Evolutionary conservation across 2,329 filamentous ascomycete genomes (phyloP), one percentile per base, ranked within the genome.

Genomic region (Capronia coronata): DNA sequence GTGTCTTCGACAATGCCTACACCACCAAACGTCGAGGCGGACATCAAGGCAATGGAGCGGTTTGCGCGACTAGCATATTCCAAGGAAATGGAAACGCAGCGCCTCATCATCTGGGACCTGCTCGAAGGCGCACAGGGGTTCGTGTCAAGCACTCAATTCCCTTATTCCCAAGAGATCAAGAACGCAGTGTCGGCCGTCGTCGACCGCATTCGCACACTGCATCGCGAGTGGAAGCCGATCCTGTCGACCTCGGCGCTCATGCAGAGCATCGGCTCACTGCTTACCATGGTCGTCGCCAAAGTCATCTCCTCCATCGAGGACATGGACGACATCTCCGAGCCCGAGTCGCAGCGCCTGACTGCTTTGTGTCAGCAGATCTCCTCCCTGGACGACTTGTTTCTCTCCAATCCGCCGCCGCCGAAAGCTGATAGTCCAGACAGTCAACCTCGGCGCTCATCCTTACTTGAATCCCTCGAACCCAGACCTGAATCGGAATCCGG

Each of bases 51-150:
- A 1, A 71, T 83, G 16, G 75, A 81, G 51, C 73, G 69, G 43
- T 82, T 82, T 56, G 78, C 77, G 37, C 80, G 79, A 61, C 65
- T 76, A 23, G 77, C 78, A 1, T 84, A 84, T 57, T 75, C 76
- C 52, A 75, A 75, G 47, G 80, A 83, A 63, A 82, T 84, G 77
- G 79, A 83, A 47, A 75, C 75, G 1, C 80, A 84, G 58, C 71
- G 79, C 46, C 82, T 78, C 1, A 79, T 83, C 54, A 66, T 83
- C 10, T 71, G 71, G 16, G 80, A 84, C 61, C 67, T 83, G 13
- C 74, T 84, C 3, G 79, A 83, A 58, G 78, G 78, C 18, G 77
- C 79, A 1, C 77, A 82, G 63, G 79, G 79, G 13, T 83, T 84
- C 63, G 67, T 69, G 21, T 74, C 74, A 41, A 82, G 79, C 61